Percentiles rank a stretch among this genome's conserved stretches.
Evolutionary conservation across 345 rosid genomes (phyloP).

Genomic region (Mercurialis annua): DNA sequence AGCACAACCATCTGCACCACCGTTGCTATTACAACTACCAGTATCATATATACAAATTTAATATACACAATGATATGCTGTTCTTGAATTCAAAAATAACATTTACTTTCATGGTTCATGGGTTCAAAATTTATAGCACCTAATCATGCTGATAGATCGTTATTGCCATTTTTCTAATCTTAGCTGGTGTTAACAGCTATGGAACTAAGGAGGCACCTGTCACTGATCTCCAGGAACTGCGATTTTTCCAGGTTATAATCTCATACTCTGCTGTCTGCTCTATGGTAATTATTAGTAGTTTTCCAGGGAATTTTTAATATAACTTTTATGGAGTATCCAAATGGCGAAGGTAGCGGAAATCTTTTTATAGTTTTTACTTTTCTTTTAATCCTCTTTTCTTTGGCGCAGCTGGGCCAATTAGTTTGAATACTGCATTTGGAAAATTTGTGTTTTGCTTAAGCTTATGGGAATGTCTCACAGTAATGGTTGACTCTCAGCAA

Average conservation of each 20-base stretch:
- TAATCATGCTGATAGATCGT: background rate
- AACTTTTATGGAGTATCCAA: too few species aligned
- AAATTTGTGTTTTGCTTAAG: background rate
- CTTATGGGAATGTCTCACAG: background rate
- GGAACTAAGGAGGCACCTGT: slow-evolving; percentile 79
- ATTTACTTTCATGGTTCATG: background rate
- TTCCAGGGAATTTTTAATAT: too few species aligned
- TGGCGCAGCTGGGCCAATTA: too few species aligned
- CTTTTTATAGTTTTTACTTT: background rate
- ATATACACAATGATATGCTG: too few species aligned
- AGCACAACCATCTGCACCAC: background rate
- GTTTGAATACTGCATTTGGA: too few species aligned
- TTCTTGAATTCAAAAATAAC: background rate
- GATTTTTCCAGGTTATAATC: slow-evolving; percentile 53
- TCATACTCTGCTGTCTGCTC: slow-evolving; percentile 11
- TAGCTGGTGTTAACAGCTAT: slow-evolving; percentile 56
- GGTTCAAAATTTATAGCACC: background rate
- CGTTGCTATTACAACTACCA: background rate
- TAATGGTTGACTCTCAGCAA: background rate
- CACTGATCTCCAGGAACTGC: slow-evolving; percentile 49
- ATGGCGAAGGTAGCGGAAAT: background rate
- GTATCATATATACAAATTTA: background rate
- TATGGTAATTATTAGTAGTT: too few species aligned
- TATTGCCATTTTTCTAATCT: slow-evolving; percentile 8
- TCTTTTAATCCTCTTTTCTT: background rate